phyloP scores from a whole-genome alignment of 805 yeast species.

The Candida berthetii region DNA sequence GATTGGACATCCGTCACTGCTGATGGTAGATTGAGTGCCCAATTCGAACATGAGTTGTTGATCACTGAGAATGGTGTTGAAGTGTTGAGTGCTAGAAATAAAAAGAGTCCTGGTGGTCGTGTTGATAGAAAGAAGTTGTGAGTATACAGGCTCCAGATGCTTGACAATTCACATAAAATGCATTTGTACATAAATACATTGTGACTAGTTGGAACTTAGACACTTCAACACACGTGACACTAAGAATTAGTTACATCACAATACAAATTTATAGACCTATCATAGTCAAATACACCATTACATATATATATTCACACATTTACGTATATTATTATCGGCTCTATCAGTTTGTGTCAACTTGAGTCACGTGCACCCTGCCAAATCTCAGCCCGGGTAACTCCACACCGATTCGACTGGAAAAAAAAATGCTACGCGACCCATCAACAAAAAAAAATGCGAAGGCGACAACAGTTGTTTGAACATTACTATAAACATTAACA shows the following conservation, averaged over 20 bases:
- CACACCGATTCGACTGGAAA: background rate
- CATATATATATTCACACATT: too few species aligned
- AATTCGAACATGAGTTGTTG: constrained; percentile 88
- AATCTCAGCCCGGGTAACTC: background rate
- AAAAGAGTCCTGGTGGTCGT: constrained; percentile 87
- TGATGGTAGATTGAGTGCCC: constrained; percentile 89
- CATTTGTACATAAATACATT: too few species aligned
- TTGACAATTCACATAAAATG: too few species aligned
- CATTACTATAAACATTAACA: background rate
- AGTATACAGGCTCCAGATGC: too few species aligned
- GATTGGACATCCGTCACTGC: constrained; percentile 93
- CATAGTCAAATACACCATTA: too few species aligned
- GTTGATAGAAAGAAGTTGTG: constrained; percentile 42
- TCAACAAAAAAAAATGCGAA: background rate
- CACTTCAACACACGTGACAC: too few species aligned
- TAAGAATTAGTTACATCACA: too few species aligned
- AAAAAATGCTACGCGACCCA: background rate
- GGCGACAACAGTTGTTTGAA: too few species aligned
- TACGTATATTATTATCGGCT: too few species aligned
- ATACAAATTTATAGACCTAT: background rate
- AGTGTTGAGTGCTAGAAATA: constrained; percentile 76
- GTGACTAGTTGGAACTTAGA: too few species aligned
- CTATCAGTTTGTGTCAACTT: too few species aligned
- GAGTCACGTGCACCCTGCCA: too few species aligned
- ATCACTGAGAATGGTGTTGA: constrained; percentile 94